Base-by-base conservation (phyloP, 805 yeast species). In the Candida silvicultrix region DNA sequence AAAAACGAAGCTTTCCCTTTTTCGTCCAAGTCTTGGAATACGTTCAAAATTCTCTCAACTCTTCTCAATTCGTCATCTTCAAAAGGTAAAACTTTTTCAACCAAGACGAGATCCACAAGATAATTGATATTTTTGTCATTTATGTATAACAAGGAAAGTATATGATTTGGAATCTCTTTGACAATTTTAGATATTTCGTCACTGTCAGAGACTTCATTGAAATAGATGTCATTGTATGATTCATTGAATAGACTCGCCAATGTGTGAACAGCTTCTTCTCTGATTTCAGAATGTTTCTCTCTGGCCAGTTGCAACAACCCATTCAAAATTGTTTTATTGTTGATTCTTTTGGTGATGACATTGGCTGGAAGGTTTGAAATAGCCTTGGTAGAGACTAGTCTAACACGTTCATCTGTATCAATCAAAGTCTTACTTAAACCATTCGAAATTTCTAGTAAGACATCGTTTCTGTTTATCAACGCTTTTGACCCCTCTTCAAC, bases 351-450 rank as follows among this genome's bases (percentile, higher is more conserved):
- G 44, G 81, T 64, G 43, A 87, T 70, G 1, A 68, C 54, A 7
- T 66, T 60, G 8, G 77, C 63, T 0, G 80, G 71, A 2, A 86
- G 60, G 25, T 67, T 57, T 8, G 73, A 63, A 15, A 86, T 59
- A 0, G 80, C 70, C 39, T 64, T 60, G 47, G 87, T 79, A 0
- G 94, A 78, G 1, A 73, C 64, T 31, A 78, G 66, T 52, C 97
- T 73, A 2, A 88, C 95, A 35, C 70, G 74, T 47, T 84, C 92
- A 55, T 86, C 89, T 0, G 81, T 68, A 64, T 89, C 97, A 35
- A 85, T 70, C 22, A 89, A 67, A 32, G 90, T 80, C 54, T 84
- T 84, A 16, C 78, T 67, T 11, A 87, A 54, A 1, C 90, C 86
- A 47, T 70, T 73, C 5, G 71, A 64, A 2, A 81, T 65, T 41